Conservation (phyloP, 2,329 filamentous ascomycete genomes). For the Leptoxyphium fumago region DNA sequence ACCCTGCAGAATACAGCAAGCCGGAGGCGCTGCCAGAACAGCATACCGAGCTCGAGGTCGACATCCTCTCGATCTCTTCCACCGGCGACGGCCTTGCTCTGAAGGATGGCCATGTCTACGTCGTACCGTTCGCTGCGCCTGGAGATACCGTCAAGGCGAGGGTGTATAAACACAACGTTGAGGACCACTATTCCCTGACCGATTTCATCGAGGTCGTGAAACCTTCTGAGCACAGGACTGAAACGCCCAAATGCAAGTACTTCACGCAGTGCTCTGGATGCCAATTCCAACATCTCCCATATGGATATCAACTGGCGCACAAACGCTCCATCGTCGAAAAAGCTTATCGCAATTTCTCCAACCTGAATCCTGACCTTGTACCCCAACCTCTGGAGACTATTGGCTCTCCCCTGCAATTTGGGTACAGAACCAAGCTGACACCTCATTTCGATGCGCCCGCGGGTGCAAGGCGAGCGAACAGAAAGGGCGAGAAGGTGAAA, state of each 20-base stretch:
- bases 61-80: constrained; percentile 71
- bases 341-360: constrained; percentile 82
- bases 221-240: constrained; percentile 62
- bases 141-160: constrained; percentile 71
- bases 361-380: constrained; percentile 58
- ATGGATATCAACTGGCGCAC: constrained; percentile 67
- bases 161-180: constrained; percentile 54
- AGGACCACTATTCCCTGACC: constrained; percentile 56
- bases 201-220: constrained; percentile 68
- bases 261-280: constrained; percentile 81
- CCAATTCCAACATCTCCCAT: constrained; percentile 94
- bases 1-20: constrained; percentile 2
- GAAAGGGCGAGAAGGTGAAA: constrained; percentile 36
- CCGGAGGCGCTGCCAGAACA: constrained; percentile 41
- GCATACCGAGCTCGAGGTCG: constrained; percentile 65
- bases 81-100: constrained; percentile 82
- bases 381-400: constrained; percentile 73
- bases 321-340: constrained; percentile 82
- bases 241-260: constrained; percentile 66
- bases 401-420: constrained; percentile 77
- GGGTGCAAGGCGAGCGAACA: constrained; percentile 31
- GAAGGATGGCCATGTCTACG: constrained; percentile 56
- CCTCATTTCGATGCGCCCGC: constrained; percentile 83
- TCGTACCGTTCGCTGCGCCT: constrained; percentile 76
- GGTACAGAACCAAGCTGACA: constrained; percentile 91